Evolutionary conservation across 179 eudicot genomes (phyloP), one percentile per base, ranked within the genome.

Genomic region (Drosera spatulata): DNA sequence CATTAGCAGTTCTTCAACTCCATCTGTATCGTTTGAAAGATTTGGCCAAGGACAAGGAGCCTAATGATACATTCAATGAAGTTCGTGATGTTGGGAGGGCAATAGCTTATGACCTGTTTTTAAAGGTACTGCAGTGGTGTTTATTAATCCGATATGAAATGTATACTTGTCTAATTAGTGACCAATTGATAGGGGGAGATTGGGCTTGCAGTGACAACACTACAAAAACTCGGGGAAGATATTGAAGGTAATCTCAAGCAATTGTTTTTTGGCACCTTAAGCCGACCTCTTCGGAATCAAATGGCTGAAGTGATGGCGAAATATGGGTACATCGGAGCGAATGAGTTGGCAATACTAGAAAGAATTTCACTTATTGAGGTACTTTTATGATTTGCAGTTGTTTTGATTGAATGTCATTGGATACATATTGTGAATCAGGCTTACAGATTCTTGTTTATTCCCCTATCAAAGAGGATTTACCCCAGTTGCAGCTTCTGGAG

Each of bases 171-270:
- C 10, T 4, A 43, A 39, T n/a, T 10, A 3, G 33, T 61, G n/a
- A 37, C 50, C 14, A 48, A 63, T 63, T 69, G 15, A 72, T 70
- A 89, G 96, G 96, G 95, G 67, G 99, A 89, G 75, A 83, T 80
- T 61, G 81, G 74, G 70, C 85, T 86, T 72, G 99, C 89, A 53
- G 75, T 86, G 61, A 71, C 86, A 63, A 89, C 88, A 10, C 65
- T 93, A 78, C 93, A 80, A 80, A 93, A 85, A 79, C 99, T 89
- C 71, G 99, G 99, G 56, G 99, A 93, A 73, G 89, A 93, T 67
- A 60, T 89, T 56, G 96, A 93, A 78, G 75, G 76, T 66, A 76
- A 86, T 70, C 85, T 93, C 62, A 86, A 75, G 79, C 86, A 89
- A 72, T 75, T 93, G 71, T 75, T 79, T 53, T 89, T 86, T 71